Percentiles rank a stretch among this genome's conserved stretches.
Evolutionary conservation across 176 grass and related monocot genomes (phyloP).

Genomic region (Zea luxurians): DNA sequence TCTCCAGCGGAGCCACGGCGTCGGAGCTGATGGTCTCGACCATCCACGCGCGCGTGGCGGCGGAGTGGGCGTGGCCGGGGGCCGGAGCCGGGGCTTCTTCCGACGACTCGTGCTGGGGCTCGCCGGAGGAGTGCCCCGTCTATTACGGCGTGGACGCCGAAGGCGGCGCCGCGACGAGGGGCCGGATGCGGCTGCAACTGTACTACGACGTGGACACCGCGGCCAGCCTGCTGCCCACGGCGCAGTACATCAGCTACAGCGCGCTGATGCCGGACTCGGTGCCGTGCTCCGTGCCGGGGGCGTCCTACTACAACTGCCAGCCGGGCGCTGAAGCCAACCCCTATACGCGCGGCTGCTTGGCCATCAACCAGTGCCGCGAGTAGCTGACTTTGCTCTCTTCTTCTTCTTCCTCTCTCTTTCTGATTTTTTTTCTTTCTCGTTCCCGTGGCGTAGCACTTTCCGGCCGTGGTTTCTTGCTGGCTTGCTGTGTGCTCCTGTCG

Average conservation of each 20-base stretch:
- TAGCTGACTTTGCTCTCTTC: neutral
- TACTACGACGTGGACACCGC: slow-evolving; percentile 7
- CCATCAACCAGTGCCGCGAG: slow-evolving; percentile 62
- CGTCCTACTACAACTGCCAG: slow-evolving; percentile 91
- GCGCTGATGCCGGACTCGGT: slow-evolving; percentile 39
- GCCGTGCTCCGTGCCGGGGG: slow-evolving; percentile 61
- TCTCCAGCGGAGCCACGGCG: neutral
- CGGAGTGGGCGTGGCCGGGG: slow-evolving; percentile 6
- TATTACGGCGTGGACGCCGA: neutral
- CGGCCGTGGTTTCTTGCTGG: neutral
- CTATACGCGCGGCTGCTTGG: slow-evolving; percentile 64
- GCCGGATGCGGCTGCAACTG: slow-evolving; percentile 9
- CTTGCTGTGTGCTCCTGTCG: neutral
- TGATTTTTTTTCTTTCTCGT: neutral
- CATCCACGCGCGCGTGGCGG: neutral
- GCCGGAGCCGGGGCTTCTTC: neutral
- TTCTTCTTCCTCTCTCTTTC: neutral
- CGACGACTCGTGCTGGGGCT: slow-evolving; percentile 32
- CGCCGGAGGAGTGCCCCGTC: slow-evolving; percentile 15
- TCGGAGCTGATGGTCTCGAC: neutral
- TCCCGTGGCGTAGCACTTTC: neutral
- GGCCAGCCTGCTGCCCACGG: neutral
- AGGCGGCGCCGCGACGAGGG: neutral
- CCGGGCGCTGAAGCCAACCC: slow-evolving; percentile 63
- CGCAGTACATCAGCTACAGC: slow-evolving; percentile 62